Percentiles rank a stretch among this genome's conserved stretches.
Conservation (phyloP, 345 rosid species). For the Eucalyptus melliodora region DNA sequence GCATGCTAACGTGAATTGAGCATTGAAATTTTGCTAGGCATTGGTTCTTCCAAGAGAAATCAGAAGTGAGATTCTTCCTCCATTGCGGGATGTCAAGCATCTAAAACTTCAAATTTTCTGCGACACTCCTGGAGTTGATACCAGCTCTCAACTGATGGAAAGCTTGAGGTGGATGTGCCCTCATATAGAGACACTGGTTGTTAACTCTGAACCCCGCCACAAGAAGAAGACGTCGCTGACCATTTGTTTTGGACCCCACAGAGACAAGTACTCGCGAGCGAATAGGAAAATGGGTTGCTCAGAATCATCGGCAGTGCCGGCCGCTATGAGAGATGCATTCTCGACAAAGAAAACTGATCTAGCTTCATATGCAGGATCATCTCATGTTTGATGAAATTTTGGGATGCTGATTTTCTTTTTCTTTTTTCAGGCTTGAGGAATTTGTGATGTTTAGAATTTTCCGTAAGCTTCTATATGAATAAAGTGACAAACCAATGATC, state of each 20-base stretch:
- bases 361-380: not conserved
- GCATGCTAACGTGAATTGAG: not conserved
- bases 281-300: not conserved
- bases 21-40: not conserved
- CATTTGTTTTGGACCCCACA: not conserved
- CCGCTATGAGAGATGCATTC: not conserved
- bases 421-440: not conserved
- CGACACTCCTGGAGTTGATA: not conserved
- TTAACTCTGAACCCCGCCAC: not conserved
- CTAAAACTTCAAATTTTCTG: not conserved
- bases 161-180: not conserved
- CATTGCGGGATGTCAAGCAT: not conserved
- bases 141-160: not conserved
- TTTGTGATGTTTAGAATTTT: not conserved
- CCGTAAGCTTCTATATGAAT: not conserved
- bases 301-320: accelerated
- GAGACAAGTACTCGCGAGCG: not conserved
- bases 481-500: not conserved
- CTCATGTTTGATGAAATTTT: not conserved
- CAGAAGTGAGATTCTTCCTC: not conserved
- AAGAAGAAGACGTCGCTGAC: accelerated
- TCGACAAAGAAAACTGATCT: not conserved
- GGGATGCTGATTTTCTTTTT: not conserved
- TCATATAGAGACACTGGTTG: not conserved
- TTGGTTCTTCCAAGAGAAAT: not conserved